Evolutionary conservation across 495 filamentous ascomycete genomes (phyloP).

Genomic region (Penicillium simplicissimum): DNA sequence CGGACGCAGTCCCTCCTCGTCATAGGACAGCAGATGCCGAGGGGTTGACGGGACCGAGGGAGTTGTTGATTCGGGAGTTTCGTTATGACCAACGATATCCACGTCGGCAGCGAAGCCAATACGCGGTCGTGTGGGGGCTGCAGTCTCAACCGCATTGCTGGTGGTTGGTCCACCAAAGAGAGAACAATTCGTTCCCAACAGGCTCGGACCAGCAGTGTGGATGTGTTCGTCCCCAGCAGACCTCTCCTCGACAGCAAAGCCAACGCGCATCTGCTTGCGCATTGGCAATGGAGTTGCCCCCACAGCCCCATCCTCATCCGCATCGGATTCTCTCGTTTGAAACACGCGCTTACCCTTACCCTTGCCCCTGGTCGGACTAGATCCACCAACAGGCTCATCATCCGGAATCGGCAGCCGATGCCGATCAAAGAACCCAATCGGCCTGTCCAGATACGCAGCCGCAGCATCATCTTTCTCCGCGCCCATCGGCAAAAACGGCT

Average conservation of each 20-base stretch:
- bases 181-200: not conserved
- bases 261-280: conserved; percentile 17
- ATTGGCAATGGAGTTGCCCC: not conserved
- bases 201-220: not conserved
- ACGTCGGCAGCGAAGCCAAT: not conserved
- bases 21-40: not conserved
- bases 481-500: conserved; percentile 61
- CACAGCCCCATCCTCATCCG: conserved; percentile 3
- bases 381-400: conserved; percentile 12
- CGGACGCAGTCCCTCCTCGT: not conserved
- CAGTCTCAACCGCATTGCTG: not conserved
- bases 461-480: conserved; percentile 32
- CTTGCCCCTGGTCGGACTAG: conserved; percentile 1
- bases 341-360: not conserved
- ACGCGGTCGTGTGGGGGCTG: not conserved
- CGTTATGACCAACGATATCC: not conserved
- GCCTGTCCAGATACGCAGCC: conserved; percentile 28
- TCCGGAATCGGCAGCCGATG: conserved; percentile 44
- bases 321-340: conserved; percentile 16
- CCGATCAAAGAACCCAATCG: conserved; percentile 42
- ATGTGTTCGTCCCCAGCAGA: conserved; percentile 26
- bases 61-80: not conserved
- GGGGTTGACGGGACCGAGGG: not conserved
- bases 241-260: conserved; percentile 16
- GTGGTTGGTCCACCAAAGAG: not conserved